Base-by-base conservation (phyloP, 1,284 basidiomycete species). In the Trichosporon sp. region DNA sequence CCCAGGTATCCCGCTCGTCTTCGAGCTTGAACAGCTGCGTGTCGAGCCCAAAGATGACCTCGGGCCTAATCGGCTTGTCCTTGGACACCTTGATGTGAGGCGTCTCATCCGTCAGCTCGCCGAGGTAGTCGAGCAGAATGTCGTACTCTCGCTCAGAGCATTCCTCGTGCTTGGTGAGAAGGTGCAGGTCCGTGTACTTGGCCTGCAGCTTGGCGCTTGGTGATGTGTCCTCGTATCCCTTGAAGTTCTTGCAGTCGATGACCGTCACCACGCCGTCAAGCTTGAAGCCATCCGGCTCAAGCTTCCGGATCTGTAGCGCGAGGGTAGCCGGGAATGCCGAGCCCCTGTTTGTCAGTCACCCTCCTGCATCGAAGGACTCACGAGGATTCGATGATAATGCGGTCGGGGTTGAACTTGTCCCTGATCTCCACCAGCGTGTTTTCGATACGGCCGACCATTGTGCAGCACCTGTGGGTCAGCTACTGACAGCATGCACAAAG, bases 331-430 rank as follows among this genome's bases (percentile, higher is more conserved):
- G 79, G 67, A 81, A 80, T 0, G 79, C 79, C 0, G 91, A 94
- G 10, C 92, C 92, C 54, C 90, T 89, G 71, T 9, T 9, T 4
- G 56, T 62, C 16, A 62, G 61, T 33, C n/a, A n/a, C 6, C 4
- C 8, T 9, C 16, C 7, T n/a, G n/a, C 31, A 8, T 1, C 21
- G 29, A 56, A 3, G 2, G 32, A 82, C 86, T 64, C 73, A 92
- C 90, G 91, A 93, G 83, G 90, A 91, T 81, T 95, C 92, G 69
- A 95, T 91, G 72, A 95, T 89, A 71, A 95, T 93, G 54, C 92
- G 84, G 78, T 95, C 91, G 1, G 92, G 91, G 36, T 82, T 81
- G 77, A 85, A 91, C 70, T 87, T 90, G 49, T 94, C 91, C 89
- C 86, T 83, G 64, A 95, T 93, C 75, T 95, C 92, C 37, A 92